Conservation (phyloP, 108 stramenopile genomes). For the Cyclotella sp. region DNA sequence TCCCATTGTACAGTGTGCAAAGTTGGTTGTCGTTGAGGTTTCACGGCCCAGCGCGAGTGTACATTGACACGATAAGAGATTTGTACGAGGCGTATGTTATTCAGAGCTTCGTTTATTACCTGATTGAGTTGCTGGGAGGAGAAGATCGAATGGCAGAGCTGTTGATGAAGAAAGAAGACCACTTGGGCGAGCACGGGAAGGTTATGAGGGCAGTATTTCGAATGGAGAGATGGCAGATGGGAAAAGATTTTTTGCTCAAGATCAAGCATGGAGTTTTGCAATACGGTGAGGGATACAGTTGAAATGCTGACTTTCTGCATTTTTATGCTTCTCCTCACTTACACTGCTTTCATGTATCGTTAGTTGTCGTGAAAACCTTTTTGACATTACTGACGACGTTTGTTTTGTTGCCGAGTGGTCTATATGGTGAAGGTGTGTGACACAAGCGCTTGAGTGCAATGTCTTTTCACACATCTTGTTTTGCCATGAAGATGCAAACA, state of each 20-base stretch:
- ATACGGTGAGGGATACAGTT: conserved; percentile 50
- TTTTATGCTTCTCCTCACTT: too few species aligned
- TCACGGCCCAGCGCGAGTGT: conserved; percentile 53
- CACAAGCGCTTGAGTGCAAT: background rate
- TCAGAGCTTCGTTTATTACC: conserved; percentile 75
- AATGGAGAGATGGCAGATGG: conserved; percentile 76
- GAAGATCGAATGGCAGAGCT: conserved; percentile 67
- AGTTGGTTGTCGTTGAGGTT: conserved; percentile 62
- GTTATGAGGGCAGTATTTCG: conserved; percentile 54
- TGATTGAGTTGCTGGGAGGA: conserved; percentile 75
- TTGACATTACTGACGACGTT: conserved; percentile 73
- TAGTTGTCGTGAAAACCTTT: conserved; percentile 85
- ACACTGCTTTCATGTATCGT: too few species aligned
- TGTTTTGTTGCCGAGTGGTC: conserved; percentile 66
- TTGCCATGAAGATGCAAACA: too few species aligned
- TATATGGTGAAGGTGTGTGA: conserved; percentile 75
- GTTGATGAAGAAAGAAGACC: conserved; percentile 60
- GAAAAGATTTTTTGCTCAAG: conserved; percentile 82
- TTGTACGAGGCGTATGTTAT: conserved; percentile 85
- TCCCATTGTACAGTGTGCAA: conserved; percentile 76
- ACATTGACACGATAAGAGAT: conserved; percentile 69
- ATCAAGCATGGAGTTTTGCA: conserved; percentile 95
- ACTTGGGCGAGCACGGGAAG: conserved; percentile 56
- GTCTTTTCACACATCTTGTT: background rate
- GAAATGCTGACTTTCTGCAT: too few species aligned